These are phyloP conservation scores for Dillenia turbinata DNA, from an alignment of 164 flowering plant genomes.

Conservation along the genomic window DNA sequence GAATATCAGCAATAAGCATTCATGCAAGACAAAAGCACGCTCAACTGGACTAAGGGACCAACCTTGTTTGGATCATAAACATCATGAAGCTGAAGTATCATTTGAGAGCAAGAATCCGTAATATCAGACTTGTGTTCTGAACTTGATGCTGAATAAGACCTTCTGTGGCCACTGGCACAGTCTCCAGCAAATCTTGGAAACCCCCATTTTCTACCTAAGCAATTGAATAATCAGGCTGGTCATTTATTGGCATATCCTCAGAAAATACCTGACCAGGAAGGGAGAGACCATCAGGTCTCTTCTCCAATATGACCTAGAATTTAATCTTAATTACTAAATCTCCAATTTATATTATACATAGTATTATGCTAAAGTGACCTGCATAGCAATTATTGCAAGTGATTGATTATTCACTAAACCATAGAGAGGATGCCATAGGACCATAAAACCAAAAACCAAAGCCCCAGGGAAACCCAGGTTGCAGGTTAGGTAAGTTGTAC, in stretches of 20 bases:
- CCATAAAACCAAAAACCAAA: no score
- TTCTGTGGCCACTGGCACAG: conserved; percentile 81
- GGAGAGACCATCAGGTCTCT: no score
- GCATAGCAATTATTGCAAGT: no score
- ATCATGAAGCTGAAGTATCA: conserved; percentile 95
- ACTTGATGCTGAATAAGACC: conserved; percentile 46
- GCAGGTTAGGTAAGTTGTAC: no score
- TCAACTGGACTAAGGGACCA: not conserved
- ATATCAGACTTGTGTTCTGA: conserved; percentile 76
- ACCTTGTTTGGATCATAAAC: conserved; percentile 96
- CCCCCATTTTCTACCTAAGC: conserved; percentile 83
- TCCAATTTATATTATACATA: no score
- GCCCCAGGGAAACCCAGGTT: no score
- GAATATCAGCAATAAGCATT: not conserved
- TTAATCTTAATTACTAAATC: no score
- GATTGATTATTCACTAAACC: no score
- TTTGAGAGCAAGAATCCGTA: conserved; percentile 89
- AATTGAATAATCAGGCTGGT: not conserved
- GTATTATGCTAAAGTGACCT: no score
- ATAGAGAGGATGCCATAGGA: no score
- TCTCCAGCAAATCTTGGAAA: conserved; percentile 96
- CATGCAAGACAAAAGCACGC: not conserved
- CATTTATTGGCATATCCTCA: not conserved
- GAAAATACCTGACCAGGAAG: no score
- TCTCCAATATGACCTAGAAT: no score